Evolutionary conservation across 1,139 yeast genomes (phyloP), one percentile per base, ranked within the genome.

Genomic region (Candida sp.): DNA sequence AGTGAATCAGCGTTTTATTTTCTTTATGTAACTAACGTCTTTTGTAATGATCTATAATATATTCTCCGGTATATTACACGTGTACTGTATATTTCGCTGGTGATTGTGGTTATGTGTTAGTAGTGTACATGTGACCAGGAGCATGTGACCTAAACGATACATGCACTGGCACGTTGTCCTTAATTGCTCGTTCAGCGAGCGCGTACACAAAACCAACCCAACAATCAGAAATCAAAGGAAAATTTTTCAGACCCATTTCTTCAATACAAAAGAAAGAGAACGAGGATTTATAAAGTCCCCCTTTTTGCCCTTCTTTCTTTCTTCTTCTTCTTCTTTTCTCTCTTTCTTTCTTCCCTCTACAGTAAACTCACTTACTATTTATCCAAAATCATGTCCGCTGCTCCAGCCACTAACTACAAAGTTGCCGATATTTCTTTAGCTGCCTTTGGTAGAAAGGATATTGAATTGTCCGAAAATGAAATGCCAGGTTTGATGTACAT

Each of bases 401-500:
- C 72, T 56, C 73, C 73, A 59, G 68, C 70, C 49, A 63, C 63
- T 43, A 89, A 87, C 80, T 94, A 87, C 85, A 94, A 96, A 80
- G 97, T 94, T 74, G 96, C 99, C 70, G 99, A 94, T 78, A 89
- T 96, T 79, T 90, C 98, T 66, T 86, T 94, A 65, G 99, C 99
- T 71, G 99, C 99, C 71, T 94, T 94, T 78, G 99, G 99, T 81
- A 92, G 99, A 85, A 96, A 94, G 81, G 99, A 94, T 81, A 94
- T 94, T 70, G 98, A 94, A 80, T 86, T 94, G 75, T 94, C 99
- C 62, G 99, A 96, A 84, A 94, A 94, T 75, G 99, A 94, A 81
- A 96, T 96, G 99, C 99, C 99, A 66, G 99, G 99, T 84, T 86
- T 94, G 72, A 94, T 94, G 96, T 90, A 93, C 80, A 93, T 94